Conservation (phyloP, 257 asterid genomes). For the Handroanthus guayacan region DNA sequence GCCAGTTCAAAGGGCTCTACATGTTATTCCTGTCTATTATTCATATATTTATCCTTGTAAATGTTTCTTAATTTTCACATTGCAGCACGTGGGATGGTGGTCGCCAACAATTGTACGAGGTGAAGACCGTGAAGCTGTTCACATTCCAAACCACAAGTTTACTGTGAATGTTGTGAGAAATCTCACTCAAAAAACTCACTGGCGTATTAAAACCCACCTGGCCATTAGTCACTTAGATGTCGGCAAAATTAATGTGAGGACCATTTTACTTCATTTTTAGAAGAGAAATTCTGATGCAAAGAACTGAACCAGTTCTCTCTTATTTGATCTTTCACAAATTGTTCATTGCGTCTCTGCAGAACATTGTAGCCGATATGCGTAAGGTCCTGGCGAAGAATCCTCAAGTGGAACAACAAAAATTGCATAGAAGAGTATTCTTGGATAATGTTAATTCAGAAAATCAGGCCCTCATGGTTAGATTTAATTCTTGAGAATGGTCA, state of each 20-base stretch:
- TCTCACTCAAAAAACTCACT: slow-evolving; percentile 87
- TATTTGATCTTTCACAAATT: slow-evolving; percentile 19
- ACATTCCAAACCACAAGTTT: slow-evolving; percentile 95
- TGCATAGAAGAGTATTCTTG: slow-evolving; percentile 90
- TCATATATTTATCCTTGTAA: slow-evolving; percentile 18
- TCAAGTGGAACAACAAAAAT: slow-evolving; percentile 92
- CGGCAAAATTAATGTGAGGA: slow-evolving; percentile 83
- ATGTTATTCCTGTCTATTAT: neutral
- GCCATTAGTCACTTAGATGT: slow-evolving; percentile 93
- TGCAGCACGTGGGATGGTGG: slow-evolving; percentile 98
- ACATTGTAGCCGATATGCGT: slow-evolving; percentile 95
- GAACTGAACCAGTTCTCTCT: slow-evolving; percentile 24
- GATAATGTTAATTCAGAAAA: slow-evolving; percentile 83
- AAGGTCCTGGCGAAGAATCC: slow-evolving; percentile 92
- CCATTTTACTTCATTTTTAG: slow-evolving; percentile 9
- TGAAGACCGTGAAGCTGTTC: slow-evolving; percentile 98
- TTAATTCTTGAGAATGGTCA: slow-evolving; percentile 36
- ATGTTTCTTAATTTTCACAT: slow-evolving; percentile 32
- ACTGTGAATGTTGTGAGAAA: slow-evolving; percentile 90
- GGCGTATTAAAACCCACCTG: slow-evolving; percentile 93
- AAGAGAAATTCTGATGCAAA: slow-evolving; percentile 18
- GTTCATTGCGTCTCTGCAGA: slow-evolving; percentile 51
- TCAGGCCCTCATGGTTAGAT: slow-evolving; percentile 87
- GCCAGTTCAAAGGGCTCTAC: neutral
- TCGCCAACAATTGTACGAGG: slow-evolving; percentile 94